phyloP scores from a whole-genome alignment of 2,329 filamentous ascomycete species.

The Teratosphaeria viscida region DNA sequence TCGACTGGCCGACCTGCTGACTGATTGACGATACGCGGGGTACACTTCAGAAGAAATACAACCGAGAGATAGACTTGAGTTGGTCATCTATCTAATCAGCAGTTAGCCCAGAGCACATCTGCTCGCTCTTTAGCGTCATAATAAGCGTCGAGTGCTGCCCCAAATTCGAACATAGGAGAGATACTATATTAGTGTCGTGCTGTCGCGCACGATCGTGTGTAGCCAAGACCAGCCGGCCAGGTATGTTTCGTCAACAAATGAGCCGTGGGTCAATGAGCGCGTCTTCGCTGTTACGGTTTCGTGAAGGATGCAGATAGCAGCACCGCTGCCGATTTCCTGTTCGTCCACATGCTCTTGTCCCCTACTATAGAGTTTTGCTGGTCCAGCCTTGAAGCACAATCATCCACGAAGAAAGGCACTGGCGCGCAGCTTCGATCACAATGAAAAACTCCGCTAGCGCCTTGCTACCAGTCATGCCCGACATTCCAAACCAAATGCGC shows the following conservation, averaged over 20 bases:
- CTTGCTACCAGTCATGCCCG: conserved; percentile 5
- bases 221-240: not conserved
- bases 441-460: conserved; percentile 2
- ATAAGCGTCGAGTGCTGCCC: not conserved
- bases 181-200: not conserved
- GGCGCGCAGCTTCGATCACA: not conserved
- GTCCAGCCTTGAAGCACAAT: not conserved
- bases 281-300: not conserved
- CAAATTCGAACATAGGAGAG: conserved; percentile 2
- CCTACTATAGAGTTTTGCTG: not conserved
- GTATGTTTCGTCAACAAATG: not conserved
- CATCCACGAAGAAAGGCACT: not conserved
- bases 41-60: not conserved
- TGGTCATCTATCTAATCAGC: conserved; percentile 18
- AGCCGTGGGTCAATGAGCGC: not conserved
- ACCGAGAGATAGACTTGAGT: conserved; percentile 15
- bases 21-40: no score
- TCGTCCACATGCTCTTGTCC: not conserved
- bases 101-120: not conserved
- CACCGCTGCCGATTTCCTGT: not conserved
- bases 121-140: not conserved
- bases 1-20: not conserved
- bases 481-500: not conserved
- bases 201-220: not conserved
- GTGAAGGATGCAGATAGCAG: not conserved